A percentile compares a stretch with the other conserved stretches of the same genome.
phyloP scores from a whole-genome alignment of 2,329 filamentous ascomycete genomes.

The Ophiostoma sp. region DNA sequence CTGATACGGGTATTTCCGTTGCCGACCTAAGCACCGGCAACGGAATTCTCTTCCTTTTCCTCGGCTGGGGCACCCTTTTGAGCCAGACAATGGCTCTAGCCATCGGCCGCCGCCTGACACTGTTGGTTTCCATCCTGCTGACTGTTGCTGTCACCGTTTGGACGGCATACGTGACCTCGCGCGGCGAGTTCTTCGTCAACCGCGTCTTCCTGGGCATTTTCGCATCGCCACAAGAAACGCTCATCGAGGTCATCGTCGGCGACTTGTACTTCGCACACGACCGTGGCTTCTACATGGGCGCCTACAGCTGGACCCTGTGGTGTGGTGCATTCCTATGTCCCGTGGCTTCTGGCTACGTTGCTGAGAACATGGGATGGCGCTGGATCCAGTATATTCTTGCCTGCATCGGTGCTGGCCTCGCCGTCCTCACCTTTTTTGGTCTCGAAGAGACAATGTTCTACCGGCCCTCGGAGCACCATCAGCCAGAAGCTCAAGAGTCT shows the following conservation, averaged over 20 bases:
- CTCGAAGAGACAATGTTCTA: slow-evolving; percentile 12
- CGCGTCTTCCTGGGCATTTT: slow-evolving; percentile 9
- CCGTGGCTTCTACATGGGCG: slow-evolving; percentile 9
- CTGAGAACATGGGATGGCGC: background rate
- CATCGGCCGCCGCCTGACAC: background rate
- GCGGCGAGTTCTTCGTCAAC: slow-evolving; percentile 9
- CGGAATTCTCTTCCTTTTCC: slow-evolving; percentile 5
- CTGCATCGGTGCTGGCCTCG: slow-evolving; percentile 1
- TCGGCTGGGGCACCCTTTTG: slow-evolving; percentile 5
- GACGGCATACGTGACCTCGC: slow-evolving; percentile 7
- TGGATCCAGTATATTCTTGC: slow-evolving; percentile 14
- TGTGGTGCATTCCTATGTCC: slow-evolving; percentile 5
- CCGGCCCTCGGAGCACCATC: background rate
- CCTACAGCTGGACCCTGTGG: slow-evolving; percentile 11
- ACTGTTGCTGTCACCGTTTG: slow-evolving; percentile 1
- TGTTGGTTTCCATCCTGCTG: background rate
- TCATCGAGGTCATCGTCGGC: slow-evolving; percentile 9
- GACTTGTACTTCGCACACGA: slow-evolving; percentile 10
- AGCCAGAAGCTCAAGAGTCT: background rate
- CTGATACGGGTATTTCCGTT: slow-evolving; percentile 1
- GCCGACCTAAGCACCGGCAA: slow-evolving; percentile 7
- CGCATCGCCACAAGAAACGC: slow-evolving; percentile 3
- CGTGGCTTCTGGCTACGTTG: background rate
- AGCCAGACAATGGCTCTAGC: background rate
- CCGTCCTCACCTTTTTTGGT: slow-evolving; percentile 9